Evolutionary conservation across 2,329 filamentous ascomycete species (phyloP).

Genomic region (Tolypocladium endophyticum): DNA sequence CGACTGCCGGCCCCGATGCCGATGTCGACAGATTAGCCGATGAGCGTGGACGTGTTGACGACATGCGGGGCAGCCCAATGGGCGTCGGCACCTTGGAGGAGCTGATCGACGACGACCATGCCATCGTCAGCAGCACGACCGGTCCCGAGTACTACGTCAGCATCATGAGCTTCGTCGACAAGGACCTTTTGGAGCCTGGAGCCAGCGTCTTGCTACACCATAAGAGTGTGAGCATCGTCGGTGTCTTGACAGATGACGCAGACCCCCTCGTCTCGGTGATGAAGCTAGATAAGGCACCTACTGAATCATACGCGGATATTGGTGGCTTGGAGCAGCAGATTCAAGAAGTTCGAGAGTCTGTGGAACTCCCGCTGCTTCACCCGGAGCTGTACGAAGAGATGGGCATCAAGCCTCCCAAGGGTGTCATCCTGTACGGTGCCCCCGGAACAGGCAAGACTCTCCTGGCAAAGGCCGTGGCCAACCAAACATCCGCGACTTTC

Average conservation of each 20-base stretch:
- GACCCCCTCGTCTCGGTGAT: conserved; percentile 95
- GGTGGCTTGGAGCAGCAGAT: conserved; percentile 92
- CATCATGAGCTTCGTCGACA: conserved; percentile 99
- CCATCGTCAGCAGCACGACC: conserved; percentile 94
- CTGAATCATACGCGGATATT: conserved; percentile 97
- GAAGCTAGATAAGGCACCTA: conserved; percentile 98
- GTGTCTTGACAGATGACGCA: conserved; percentile 90
- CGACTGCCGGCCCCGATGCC: conserved; percentile 60
- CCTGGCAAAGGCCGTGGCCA: conserved; percentile 92
- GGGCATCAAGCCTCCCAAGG: conserved; percentile 99
- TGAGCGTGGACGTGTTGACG: conserved; percentile 87
- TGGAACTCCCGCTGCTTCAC: conserved; percentile 88
- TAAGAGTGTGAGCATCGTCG: conserved; percentile 95
- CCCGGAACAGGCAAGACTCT: conserved; percentile 96
- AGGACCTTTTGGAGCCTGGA: conserved; percentile 92
- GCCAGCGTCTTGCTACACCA: conserved; percentile 93
- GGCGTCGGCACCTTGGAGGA: conserved; percentile 95
- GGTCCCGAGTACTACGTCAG: conserved; percentile 98
- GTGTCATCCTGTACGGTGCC: conserved; percentile 95
- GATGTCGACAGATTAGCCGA: conserved; percentile 78
- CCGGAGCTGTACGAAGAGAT: conserved; percentile 99
- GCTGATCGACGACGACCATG: conserved; percentile 98
- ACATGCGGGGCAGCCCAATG: conserved; percentile 98
- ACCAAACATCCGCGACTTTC: conserved; percentile 98
- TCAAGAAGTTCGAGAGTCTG: conserved; percentile 93